Evolutionary conservation across 495 filamentous ascomycete species (phyloP).

Genomic region (Lophiotrema nucula): DNA sequence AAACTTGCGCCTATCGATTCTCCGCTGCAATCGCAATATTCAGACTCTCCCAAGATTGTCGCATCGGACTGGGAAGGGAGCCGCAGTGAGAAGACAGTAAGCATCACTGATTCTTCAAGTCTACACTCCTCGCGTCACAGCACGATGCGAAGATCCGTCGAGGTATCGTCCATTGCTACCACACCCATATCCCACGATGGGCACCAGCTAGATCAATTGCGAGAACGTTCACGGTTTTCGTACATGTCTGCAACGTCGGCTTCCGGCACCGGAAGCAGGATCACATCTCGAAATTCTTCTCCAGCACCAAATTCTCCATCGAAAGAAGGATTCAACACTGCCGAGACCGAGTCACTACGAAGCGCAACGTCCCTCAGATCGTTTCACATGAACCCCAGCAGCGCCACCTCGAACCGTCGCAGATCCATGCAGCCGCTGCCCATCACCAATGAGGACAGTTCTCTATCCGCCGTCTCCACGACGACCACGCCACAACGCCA

Average conservation of each 20-base stretch:
- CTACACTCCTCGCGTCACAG: conserved; percentile 23
- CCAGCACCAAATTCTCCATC: conserved; percentile 34
- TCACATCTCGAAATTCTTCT: conserved; percentile 36
- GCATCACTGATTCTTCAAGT: conserved; percentile 26
- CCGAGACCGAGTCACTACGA: conserved; percentile 26
- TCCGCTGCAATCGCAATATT: conserved; percentile 21
- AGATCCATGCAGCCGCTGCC: conserved; percentile 38
- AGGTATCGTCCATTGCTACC: conserved; percentile 32
- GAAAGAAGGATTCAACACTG: conserved; percentile 27
- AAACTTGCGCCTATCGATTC: conserved; percentile 24
- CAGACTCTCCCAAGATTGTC: conserved; percentile 31
- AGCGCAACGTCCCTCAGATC: conserved; percentile 31
- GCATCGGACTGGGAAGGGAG: conserved; percentile 28
- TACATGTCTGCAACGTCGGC: conserved; percentile 34
- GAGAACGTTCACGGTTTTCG: conserved; percentile 33
- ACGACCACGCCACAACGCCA: conserved; percentile 13
- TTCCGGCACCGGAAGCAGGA: conserved; percentile 30
- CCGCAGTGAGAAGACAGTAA: conserved; percentile 21
- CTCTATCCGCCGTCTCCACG: conserved; percentile 13
- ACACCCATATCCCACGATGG: conserved; percentile 30
- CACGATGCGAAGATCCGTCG: conserved; percentile 24
- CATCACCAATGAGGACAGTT: conserved; percentile 27
- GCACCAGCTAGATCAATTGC: conserved; percentile 33
- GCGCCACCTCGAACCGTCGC: conserved; percentile 26
- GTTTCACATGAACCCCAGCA: conserved; percentile 35